Base-by-base conservation (phyloP, 371 early-diverging fungal species). In the Coemansia sp. region DNA sequence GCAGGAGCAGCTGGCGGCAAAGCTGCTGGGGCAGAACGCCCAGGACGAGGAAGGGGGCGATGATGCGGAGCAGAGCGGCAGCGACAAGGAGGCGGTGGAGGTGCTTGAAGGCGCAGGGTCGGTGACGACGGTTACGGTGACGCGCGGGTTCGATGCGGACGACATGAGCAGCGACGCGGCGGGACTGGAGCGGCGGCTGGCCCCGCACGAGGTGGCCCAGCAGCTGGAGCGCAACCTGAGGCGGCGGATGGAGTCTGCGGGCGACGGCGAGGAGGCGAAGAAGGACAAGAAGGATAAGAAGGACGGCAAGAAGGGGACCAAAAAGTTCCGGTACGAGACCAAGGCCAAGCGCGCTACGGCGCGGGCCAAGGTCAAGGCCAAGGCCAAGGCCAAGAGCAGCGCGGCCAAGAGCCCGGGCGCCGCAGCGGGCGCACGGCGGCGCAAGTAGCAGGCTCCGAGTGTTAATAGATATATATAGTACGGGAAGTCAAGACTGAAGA, bases 71-170 rank as follows among this genome's bases (percentile, higher is more conserved):
- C 58, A 47, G n/a, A 54, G 62, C 16, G 57, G 65, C 10, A 10
- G 13, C 3, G 77, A 80, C 0, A 65, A 76, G 2, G 66, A 64
- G 38, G 77, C 54, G 55, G 84, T 82, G 14, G 73, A 81, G 31
- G 84, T 87, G 54, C 86, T 86, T 71, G 82, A 81, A 50, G 82
- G 83, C 6, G 71, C 79, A 32, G 74, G 80, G 4, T 79, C 86
- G 4, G 71, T 87, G 32, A 90, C 90, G 3, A 90, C 90, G 1
- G 88, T 90, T 4, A 88, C 87, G 13, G 87, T 88, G 8, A 85
- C 88, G 53, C 84, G 85, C 59, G 88, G 87, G 60, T 79, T 90
- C 66, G 86, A 87, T 62, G 69, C 65, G 13, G 54, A 57, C 1
- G 50, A 38, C 3, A n/a, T 66, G 11, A 70, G 34, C 32, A 62